These are phyloP conservation scores for Schwanniomyces polymorphus DNA, from an alignment of 805 yeast species.

Conservation along the genomic window DNA sequence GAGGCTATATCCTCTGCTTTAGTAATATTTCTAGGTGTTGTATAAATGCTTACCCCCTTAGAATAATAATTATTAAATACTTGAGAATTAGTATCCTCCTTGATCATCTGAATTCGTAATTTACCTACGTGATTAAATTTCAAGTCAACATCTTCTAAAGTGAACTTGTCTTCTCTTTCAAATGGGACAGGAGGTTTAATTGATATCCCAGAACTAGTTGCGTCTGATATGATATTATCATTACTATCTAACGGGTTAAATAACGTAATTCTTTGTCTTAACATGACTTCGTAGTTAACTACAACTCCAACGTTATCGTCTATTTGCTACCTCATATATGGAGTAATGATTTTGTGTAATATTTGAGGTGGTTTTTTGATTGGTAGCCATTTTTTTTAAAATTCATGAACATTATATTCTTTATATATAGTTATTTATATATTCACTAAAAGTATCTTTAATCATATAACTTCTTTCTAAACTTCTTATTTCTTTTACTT, in stretches of 20 bases:
- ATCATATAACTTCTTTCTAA: too few species aligned
- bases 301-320: too few species aligned
- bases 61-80: conserved; percentile 27
- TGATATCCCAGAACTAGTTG: conserved; percentile 11
- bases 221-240: conserved; percentile 20
- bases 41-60: conserved; percentile 30
- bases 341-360: too few species aligned
- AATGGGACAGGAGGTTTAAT: conserved; percentile 7
- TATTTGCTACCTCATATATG: too few species aligned
- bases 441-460: too few species aligned
- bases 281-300: conserved; percentile 7
- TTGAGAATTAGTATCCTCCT: conserved; percentile 6
- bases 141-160: conserved; percentile 3
- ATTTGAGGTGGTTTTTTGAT: too few species aligned
- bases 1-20: conserved; percentile 8
- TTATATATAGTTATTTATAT: too few species aligned
- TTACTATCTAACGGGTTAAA: conserved; percentile 23
- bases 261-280: conserved; percentile 32
- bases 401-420: too few species aligned
- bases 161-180: conserved; percentile 17
- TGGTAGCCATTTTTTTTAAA: too few species aligned
- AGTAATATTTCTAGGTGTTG: conserved; percentile 20
- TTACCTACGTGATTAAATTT: conserved; percentile 14
- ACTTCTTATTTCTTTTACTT: too few species aligned
- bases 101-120: conserved; percentile 20